These are phyloP conservation scores for Hondaea fermentalgiana DNA, from an alignment of 108 stramenopile species.

Conservation along the genomic window DNA sequence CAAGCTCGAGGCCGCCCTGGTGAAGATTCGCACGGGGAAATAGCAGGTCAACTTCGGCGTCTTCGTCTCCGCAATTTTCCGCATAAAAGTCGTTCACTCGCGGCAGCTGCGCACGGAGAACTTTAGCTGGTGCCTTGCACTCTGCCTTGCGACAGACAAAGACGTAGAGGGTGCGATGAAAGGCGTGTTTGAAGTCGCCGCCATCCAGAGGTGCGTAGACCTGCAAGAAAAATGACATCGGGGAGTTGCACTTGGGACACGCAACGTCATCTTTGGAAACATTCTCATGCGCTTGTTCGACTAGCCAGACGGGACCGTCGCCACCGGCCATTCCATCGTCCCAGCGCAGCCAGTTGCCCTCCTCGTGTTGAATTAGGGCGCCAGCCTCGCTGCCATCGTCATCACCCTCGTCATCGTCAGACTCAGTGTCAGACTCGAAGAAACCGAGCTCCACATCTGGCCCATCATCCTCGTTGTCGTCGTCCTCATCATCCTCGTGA, in stretches of 20 bases:
- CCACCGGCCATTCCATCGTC: conserved; percentile 6
- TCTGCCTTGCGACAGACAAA: neutral
- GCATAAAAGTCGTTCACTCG: neutral
- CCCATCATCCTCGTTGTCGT: neutral
- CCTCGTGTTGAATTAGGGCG: neutral
- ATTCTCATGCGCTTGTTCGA: neutral
- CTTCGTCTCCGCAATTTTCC: neutral
- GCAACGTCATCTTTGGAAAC: neutral
- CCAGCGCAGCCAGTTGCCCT: neutral
- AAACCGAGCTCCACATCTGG: neutral
- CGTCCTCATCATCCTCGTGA: neutral
- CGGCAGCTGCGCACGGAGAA: neutral
- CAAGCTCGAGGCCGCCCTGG: neutral
- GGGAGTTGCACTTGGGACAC: neutral
- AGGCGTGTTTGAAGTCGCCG: neutral
- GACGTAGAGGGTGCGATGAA: neutral
- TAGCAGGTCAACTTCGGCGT: neutral
- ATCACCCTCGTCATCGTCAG: neutral
- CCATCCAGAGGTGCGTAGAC: conserved; percentile 9
- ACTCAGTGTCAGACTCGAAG: neutral
- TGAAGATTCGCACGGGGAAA: neutral
- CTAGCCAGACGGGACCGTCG: neutral
- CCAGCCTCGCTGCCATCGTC: neutral
- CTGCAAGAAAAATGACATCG: conserved; percentile 9
- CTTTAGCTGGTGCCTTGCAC: neutral